These are phyloP conservation scores for Malus fusca DNA, from an alignment of 306 rosid genomes.

Conservation along the genomic window DNA sequence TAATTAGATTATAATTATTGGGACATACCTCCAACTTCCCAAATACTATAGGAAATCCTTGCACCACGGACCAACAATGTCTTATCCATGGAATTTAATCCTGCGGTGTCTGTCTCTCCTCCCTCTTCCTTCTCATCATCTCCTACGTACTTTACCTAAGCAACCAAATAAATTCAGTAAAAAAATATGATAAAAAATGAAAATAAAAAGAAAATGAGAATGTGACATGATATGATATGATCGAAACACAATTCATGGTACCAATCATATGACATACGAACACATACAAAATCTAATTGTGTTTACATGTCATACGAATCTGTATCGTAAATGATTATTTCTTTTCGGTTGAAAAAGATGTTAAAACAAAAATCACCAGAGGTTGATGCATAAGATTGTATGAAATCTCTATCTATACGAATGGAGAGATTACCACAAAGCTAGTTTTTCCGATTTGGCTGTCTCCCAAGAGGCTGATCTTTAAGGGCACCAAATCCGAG, in stretches of 20 bases:
- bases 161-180: not conserved
- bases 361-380: too few relatives aligned
- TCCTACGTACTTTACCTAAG: constrained; percentile 72
- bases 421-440: constrained; percentile 45
- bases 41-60: constrained; percentile 71
- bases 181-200: not conserved
- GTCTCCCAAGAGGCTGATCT: constrained; percentile 85
- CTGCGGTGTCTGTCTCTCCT: constrained; percentile 21
- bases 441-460: constrained; percentile 82
- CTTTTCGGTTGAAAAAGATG: too few relatives aligned
- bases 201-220: not conserved
- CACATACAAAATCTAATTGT: not conserved
- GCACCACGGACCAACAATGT: constrained; percentile 66
- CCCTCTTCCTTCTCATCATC: constrained; percentile 32
- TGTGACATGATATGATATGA: not conserved
- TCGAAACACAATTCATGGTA: not conserved
- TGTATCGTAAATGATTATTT: not conserved
- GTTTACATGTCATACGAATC: not conserved
- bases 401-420: not conserved
- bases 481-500: constrained; percentile 77
- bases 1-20: not conserved
- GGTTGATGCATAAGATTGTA: not conserved
- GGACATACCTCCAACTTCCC: constrained; percentile 82
- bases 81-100: constrained; percentile 58
- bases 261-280: not conserved